phyloP scores from a whole-genome alignment of 306 rosid genomes.

The Prunus persica region DNA sequence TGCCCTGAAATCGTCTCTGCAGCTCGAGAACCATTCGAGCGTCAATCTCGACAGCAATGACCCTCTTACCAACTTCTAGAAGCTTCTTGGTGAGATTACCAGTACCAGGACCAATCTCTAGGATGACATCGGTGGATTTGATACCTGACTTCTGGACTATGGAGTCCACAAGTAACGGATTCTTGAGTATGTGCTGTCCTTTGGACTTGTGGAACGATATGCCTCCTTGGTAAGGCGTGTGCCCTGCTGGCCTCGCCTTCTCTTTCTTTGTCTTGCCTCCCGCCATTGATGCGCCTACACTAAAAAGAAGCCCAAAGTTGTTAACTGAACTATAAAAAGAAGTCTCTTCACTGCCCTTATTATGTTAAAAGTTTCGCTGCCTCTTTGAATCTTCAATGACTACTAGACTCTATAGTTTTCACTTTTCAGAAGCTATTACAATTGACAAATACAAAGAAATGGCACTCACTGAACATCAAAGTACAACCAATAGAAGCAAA shows the following conservation, averaged over 20 bases:
- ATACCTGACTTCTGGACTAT: conserved; percentile 56
- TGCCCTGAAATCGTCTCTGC: conserved; percentile 73
- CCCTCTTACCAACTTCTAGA: conserved; percentile 64
- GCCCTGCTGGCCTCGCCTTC: conserved; percentile 35
- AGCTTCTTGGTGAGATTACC: conserved; percentile 67
- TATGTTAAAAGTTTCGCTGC: background rate
- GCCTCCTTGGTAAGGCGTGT: conserved; percentile 54
- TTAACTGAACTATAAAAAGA: background rate
- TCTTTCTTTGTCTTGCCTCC: conserved; percentile 55
- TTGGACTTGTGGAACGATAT: conserved; percentile 58
- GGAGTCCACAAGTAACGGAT: conserved; percentile 48
- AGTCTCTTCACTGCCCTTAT: background rate
- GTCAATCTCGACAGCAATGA: conserved; percentile 83
- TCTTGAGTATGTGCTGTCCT: conserved; percentile 61
- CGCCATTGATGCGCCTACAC: conserved; percentile 32
- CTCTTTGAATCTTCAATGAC: background rate
- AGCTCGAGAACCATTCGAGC: conserved; percentile 93
- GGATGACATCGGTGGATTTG: conserved; percentile 47
- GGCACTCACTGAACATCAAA: background rate
- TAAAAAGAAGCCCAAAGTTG: too few relatives aligned
- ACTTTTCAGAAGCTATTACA: background rate
- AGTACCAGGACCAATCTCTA: conserved; percentile 64
- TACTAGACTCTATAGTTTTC: background rate
- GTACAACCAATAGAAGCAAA: background rate
- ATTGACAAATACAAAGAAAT: too few relatives aligned